These are phyloP conservation scores for Dryas alaskensis DNA, from an alignment of 306 rosid genomes.

Conservation along the genomic window DNA sequence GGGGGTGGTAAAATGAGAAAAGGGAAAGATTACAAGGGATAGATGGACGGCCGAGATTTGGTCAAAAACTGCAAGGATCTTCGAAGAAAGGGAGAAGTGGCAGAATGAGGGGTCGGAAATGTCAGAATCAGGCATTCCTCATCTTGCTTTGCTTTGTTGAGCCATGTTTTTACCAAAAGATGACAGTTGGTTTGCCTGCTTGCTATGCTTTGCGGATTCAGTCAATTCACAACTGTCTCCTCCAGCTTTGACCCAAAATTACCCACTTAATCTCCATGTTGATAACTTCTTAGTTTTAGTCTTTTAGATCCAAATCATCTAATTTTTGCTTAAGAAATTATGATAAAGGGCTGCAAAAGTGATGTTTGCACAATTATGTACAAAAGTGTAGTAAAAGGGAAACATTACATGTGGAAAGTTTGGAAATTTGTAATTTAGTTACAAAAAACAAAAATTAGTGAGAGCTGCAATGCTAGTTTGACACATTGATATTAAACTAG, in stretches of 20 bases:
- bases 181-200: slow-evolving; percentile 32
- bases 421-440: not conserved
- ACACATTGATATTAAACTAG: not conserved
- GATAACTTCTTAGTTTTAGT: not conserved
- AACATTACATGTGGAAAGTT: not conserved
- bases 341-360: not conserved
- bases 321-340: not conserved
- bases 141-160: slow-evolving; percentile 34
- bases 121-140: slow-evolving; percentile 63
- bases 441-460: not conserved
- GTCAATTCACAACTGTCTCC: slow-evolving; percentile 17
- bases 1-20: not conserved
- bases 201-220: slow-evolving; percentile 17
- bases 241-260: slow-evolving; percentile 17
- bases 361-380: not conserved
- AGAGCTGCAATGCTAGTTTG: slow-evolving; percentile 3
- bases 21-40: not conserved
- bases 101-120: slow-evolving; percentile 34
- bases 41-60: slow-evolving; percentile 48
- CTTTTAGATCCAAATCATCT: not conserved
- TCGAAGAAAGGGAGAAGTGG: slow-evolving; percentile 28
- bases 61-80: slow-evolving; percentile 60
- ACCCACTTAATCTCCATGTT: slow-evolving; percentile 5
- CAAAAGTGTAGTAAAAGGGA: not conserved
- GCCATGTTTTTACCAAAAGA: slow-evolving; percentile 36